These are phyloP conservation scores for Fusarium camptoceras DNA, from an alignment of 2,329 filamentous ascomycete genomes.

Conservation along the genomic window DNA sequence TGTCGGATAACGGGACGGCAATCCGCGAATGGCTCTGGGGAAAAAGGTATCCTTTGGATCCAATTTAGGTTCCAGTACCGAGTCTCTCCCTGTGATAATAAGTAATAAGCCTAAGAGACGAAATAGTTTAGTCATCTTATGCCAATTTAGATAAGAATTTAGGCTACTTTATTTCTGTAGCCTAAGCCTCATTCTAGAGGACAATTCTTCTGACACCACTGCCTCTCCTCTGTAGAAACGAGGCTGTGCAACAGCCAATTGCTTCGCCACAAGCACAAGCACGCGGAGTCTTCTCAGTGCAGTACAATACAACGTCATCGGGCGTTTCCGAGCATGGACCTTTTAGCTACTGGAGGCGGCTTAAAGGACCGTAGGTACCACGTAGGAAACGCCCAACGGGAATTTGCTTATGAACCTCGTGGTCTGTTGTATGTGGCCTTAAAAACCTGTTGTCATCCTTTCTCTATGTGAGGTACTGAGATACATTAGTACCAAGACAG, in stretches of 20 bases:
- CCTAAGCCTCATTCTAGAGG: not conserved
- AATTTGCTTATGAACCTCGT: not conserved
- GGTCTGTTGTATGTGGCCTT: slow-evolving; percentile 1
- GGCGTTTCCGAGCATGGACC: slow-evolving; percentile 5
- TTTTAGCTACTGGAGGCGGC: not conserved
- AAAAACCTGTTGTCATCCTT: slow-evolving; percentile 2
- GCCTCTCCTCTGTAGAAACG: not conserved
- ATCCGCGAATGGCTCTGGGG: not conserved
- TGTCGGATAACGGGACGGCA: slow-evolving; percentile 9
- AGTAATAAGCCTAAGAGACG: not conserved
- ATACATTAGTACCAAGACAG: not conserved
- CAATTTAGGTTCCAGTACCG: too few relatives aligned
- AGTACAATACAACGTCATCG: slow-evolving; percentile 17
- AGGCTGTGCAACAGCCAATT: slow-evolving; percentile 27
- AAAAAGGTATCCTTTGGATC: not conserved
- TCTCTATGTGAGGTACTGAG: not conserved
- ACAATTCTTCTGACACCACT: not conserved
- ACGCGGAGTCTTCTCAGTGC: slow-evolving; percentile 17
- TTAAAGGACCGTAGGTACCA: slow-evolving; percentile 6
- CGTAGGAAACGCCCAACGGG: slow-evolving; percentile 6
- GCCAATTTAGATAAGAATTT: not conserved
- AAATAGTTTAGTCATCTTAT: not conserved
- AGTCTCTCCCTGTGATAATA: too few relatives aligned
- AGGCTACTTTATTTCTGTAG: not conserved
- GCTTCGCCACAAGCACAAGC: slow-evolving; percentile 29